These are phyloP conservation scores for Diplodia scrobiculata DNA, from an alignment of 2,329 filamentous ascomycete species.

Conservation along the genomic window DNA sequence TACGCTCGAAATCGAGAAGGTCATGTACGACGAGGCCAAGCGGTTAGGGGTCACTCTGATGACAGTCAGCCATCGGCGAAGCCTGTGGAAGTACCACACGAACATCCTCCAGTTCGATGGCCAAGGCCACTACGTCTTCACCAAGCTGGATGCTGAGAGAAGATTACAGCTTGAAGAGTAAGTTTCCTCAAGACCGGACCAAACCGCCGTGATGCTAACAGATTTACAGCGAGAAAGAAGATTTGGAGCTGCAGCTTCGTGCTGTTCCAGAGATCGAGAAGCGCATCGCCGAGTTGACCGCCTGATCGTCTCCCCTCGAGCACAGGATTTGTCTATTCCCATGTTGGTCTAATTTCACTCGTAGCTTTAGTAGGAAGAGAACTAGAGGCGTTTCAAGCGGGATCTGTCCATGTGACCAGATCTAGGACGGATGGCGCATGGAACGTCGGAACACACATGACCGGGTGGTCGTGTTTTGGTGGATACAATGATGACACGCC, in stretches of 20 bases:
- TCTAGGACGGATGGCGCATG: slow-evolving; percentile 3
- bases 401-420: slow-evolving; percentile 2
- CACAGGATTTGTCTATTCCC: background rate
- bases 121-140: slow-evolving; percentile 88
- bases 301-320: slow-evolving; percentile 23
- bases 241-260: slow-evolving; percentile 80
- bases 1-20: slow-evolving; percentile 89
- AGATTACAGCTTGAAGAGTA: slow-evolving; percentile 83
- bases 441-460: background rate
- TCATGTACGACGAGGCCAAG: slow-evolving; percentile 98
- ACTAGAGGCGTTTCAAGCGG: slow-evolving; percentile 15
- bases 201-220: slow-evolving; percentile 14
- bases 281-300: slow-evolving; percentile 74
- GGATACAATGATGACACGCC: background rate
- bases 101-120: slow-evolving; percentile 96
- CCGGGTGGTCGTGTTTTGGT: background rate
- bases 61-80: slow-evolving; percentile 89
- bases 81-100: slow-evolving; percentile 94
- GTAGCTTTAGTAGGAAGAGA: background rate
- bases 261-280: slow-evolving; percentile 86
- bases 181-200: slow-evolving; percentile 36
- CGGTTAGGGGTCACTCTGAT: slow-evolving; percentile 88
- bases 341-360: background rate
- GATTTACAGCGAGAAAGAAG: slow-evolving; percentile 76
- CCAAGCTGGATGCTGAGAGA: slow-evolving; percentile 81